These are phyloP conservation scores for Anthracocystis walkeri DNA, from an alignment of 1,284 basidiomycete genomes.

Conservation along the genomic window DNA sequence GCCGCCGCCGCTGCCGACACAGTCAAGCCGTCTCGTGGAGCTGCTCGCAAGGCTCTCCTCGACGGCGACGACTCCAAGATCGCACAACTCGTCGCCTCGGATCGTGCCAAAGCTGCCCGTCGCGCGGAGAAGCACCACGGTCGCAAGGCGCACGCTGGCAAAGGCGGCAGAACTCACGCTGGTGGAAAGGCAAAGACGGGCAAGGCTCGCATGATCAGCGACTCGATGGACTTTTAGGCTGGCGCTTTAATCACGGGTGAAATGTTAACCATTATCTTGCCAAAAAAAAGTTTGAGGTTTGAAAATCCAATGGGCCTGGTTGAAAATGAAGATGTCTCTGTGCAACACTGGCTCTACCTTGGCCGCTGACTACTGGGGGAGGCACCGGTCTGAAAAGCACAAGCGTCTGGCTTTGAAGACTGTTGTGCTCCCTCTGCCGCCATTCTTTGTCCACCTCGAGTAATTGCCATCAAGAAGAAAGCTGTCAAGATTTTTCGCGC, in stretches of 20 bases:
- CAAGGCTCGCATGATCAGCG: conserved; percentile 45
- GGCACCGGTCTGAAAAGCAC: no score
- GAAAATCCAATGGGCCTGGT: no score
- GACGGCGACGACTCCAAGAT: conserved; percentile 46
- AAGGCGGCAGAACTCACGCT: conserved; percentile 73
- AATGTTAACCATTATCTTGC: no score
- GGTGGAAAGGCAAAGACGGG: conserved; percentile 73
- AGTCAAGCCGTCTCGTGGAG: conserved; percentile 35
- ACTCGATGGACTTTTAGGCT: conserved; percentile 47
- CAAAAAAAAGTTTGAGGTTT: no score
- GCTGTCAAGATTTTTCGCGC: no score
- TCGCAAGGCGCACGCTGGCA: conserved; percentile 52
- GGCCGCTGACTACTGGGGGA: no score
- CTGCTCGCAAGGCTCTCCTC: conserved; percentile 30
- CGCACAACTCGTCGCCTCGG: conserved; percentile 52
- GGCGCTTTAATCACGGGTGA: neutral
- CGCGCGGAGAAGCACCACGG: conserved; percentile 56
- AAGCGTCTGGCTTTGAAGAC: no score
- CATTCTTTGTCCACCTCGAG: no score
- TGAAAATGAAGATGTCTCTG: no score
- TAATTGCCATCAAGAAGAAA: no score
- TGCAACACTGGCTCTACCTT: no score
- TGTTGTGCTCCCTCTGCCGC: no score
- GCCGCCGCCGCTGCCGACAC: conserved; percentile 81
- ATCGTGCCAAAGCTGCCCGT: conserved; percentile 50